Conservation (phyloP, 2,329 filamentous ascomycete species). For the Ophiocordyceps polyrhachis-furcata region DNA sequence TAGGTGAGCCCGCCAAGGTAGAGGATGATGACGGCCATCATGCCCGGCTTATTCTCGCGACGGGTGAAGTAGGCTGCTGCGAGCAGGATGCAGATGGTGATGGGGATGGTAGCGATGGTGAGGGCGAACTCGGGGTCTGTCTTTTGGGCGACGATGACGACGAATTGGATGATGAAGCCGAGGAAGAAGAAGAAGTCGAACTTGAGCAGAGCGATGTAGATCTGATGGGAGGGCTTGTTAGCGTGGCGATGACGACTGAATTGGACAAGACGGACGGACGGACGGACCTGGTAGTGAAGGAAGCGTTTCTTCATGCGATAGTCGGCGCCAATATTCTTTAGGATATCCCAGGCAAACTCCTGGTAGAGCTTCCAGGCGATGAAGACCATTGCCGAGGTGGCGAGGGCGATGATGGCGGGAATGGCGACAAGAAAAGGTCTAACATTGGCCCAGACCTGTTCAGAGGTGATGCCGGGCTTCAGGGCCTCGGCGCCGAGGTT, state of each 20-base stretch:
- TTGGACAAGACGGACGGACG: conserved; percentile 1
- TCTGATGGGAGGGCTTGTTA: conserved; percentile 29
- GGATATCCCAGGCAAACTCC: conserved; percentile 97
- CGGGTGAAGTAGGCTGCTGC: conserved; percentile 72
- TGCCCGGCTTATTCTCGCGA: conserved; percentile 62
- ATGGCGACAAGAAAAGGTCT: conserved; percentile 68
- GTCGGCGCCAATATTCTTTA: conserved; percentile 97
- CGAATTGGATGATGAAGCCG: conserved; percentile 93
- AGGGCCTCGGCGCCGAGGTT: conserved; percentile 31
- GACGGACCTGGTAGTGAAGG: conserved; percentile 83
- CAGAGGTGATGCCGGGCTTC: conserved; percentile 9
- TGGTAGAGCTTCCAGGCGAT: conserved; percentile 92
- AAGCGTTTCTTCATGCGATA: conserved; percentile 93
- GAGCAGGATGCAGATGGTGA: conserved; percentile 78
- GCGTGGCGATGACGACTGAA: background rate
- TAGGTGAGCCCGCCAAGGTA: conserved; percentile 83
- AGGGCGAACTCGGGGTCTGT: conserved; percentile 62
- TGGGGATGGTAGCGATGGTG: conserved; percentile 74
- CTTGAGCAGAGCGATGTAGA: conserved; percentile 93
- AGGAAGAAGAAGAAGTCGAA: conserved; percentile 99
- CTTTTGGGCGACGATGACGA: conserved; percentile 65
- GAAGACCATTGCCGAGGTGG: conserved; percentile 53
- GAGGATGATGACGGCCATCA: conserved; percentile 59
- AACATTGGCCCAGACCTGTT: conserved; percentile 47
- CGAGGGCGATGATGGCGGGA: conserved; percentile 63